Evolutionary conservation across 1,284 basidiomycete genomes (phyloP).

Genomic region (Fistulinella staudtii): DNA sequence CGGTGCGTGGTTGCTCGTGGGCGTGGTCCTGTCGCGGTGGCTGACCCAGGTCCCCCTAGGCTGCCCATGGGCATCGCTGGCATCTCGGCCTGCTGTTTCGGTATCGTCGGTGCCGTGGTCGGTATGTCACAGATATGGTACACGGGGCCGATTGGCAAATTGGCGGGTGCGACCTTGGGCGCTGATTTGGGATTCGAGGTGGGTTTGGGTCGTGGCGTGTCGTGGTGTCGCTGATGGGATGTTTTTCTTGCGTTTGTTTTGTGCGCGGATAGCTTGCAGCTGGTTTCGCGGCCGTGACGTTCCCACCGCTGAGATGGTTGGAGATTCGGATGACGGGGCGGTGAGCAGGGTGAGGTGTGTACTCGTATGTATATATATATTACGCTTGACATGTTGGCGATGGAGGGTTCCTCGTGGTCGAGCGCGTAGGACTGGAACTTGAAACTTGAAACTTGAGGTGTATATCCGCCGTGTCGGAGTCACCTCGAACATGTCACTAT

Average conservation of each 20-base stretch:
- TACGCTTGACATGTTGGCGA: too few relatives aligned
- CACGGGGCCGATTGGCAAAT: slow-evolving; percentile 45
- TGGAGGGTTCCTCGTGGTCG: too few relatives aligned
- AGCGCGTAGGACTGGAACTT: too few relatives aligned
- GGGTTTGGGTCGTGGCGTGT: too few relatives aligned
- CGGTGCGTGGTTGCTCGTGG: slow-evolving; percentile 27
- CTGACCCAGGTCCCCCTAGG: slow-evolving; percentile 14
- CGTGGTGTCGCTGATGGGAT: neutral
- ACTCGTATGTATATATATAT: too few relatives aligned
- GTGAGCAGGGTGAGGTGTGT: slow-evolving; percentile 15
- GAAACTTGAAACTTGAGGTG: too few relatives aligned
- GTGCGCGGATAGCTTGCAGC: slow-evolving; percentile 37
- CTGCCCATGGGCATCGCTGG: slow-evolving; percentile 58
- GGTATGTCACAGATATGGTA: slow-evolving; percentile 53
- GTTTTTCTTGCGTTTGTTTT: neutral
- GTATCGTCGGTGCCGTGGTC: slow-evolving; percentile 45
- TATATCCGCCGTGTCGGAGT: too few relatives aligned
- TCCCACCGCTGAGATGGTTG: slow-evolving; percentile 41
- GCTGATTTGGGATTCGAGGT: slow-evolving; percentile 61
- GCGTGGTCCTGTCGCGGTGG: neutral
- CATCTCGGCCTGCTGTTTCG: slow-evolving; percentile 44
- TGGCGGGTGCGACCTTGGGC: slow-evolving; percentile 41
- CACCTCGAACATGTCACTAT: too few relatives aligned
- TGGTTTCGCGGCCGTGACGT: slow-evolving; percentile 39
- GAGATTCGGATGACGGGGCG: slow-evolving; percentile 43